Percentiles rank a stretch among this genome's conserved stretches.
phyloP scores from a whole-genome alignment of 495 filamentous ascomycete genomes.

The Aspergillus wentii region DNA sequence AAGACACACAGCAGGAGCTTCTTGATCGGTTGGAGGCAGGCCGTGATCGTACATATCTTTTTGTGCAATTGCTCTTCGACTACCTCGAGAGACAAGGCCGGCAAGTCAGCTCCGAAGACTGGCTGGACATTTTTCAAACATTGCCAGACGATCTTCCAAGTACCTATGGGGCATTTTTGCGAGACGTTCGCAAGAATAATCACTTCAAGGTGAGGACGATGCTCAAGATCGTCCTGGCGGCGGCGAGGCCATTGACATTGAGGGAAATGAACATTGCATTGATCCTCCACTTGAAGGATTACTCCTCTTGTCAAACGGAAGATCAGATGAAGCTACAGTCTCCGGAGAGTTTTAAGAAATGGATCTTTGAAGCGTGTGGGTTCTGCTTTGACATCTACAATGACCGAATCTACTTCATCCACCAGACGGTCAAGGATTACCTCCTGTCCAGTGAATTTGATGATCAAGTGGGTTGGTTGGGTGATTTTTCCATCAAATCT shows the following conservation, averaged over 20 bases:
- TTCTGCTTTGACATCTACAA: conserved; percentile 25
- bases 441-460: not conserved
- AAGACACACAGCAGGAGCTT: conserved; percentile 2
- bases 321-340: not conserved
- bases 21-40: conserved; percentile 6
- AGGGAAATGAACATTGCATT: conserved; percentile 19
- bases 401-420: conserved; percentile 20
- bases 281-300: conserved; percentile 15
- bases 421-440: conserved; percentile 18
- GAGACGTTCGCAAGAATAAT: conserved; percentile 1
- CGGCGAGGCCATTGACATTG: conserved; percentile 20
- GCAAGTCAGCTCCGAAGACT: not conserved
- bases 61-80: conserved; percentile 2
- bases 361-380: conserved; percentile 20
- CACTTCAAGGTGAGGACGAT: conserved; percentile 10
- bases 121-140: conserved; percentile 3
- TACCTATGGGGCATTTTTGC: conserved; percentile 14
- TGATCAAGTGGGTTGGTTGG: not conserved
- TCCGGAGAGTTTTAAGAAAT: not conserved
- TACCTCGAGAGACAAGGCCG: conserved; percentile 2
- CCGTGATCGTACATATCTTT: conserved; percentile 15
- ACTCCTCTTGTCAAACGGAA: not conserved
- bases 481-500: not conserved
- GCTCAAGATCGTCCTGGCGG: conserved; percentile 30
- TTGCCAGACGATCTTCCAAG: not conserved